phyloP scores from a whole-genome alignment of 176 grass and related monocot species.

The Thalia dealbata region DNA sequence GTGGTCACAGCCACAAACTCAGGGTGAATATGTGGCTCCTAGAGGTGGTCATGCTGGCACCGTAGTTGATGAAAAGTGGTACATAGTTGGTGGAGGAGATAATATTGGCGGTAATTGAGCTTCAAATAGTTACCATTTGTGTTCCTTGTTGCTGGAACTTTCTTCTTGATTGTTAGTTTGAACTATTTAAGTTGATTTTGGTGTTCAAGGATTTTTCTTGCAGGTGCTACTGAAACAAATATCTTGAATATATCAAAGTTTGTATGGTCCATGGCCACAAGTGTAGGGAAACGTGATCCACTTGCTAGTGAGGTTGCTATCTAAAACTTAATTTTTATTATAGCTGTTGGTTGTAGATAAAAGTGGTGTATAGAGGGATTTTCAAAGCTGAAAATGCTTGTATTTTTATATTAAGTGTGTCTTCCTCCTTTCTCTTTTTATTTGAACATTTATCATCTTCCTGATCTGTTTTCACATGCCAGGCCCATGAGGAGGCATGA shows the following conservation, averaged over 20 bases:
- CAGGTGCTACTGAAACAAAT: slow-evolving; percentile 76
- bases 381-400: neutral
- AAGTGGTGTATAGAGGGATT: neutral
- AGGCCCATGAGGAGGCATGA: too few relatives aligned
- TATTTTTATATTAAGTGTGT: too few relatives aligned
- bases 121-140: neutral
- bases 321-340: neutral
- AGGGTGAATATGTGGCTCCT: slow-evolving; percentile 69
- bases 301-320: slow-evolving; percentile 83
- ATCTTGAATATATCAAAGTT: slow-evolving; percentile 76
- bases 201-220: slow-evolving; percentile 21
- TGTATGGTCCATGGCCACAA: slow-evolving; percentile 72
- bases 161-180: slow-evolving; percentile 8
- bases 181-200: slow-evolving; percentile 10
- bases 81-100: slow-evolving; percentile 98
- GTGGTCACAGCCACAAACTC: slow-evolving; percentile 91
- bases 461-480: too few relatives aligned
- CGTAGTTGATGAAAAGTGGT: slow-evolving; percentile 72
- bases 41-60: slow-evolving; percentile 94
- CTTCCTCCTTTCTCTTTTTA: too few relatives aligned
- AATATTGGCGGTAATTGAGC: slow-evolving; percentile 63
- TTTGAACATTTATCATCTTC: too few relatives aligned
- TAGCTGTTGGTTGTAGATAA: neutral
- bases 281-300: slow-evolving; percentile 52
- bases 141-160: neutral